phyloP scores from a whole-genome alignment of 106 monocot species.

The Apostasia ramifera region DNA sequence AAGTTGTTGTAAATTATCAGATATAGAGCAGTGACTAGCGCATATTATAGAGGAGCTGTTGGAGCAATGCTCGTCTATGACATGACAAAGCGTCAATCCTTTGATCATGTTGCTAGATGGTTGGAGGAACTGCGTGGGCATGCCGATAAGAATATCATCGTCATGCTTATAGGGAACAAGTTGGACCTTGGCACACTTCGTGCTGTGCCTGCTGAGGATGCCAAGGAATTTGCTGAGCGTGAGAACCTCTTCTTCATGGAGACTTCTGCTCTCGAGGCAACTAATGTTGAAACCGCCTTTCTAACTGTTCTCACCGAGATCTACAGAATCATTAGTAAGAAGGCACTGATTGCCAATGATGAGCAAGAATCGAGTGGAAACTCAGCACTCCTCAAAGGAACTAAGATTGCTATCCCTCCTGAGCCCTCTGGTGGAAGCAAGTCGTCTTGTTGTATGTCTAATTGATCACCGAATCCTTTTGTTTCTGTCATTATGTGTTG shows the following conservation, averaged over 20 bases:
- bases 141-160: conserved; percentile 56
- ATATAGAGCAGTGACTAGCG: conserved; percentile 56
- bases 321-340: conserved; percentile 36
- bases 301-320: conserved; percentile 39
- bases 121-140: conserved; percentile 46
- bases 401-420: conserved; percentile 33
- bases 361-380: conserved; percentile 8
- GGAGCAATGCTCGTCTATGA: conserved; percentile 70
- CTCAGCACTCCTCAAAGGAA: conserved; percentile 30
- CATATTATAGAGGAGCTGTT: conserved; percentile 56
- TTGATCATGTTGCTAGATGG: conserved; percentile 43
- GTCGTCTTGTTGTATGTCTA: conserved; percentile 27
- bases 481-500: not conserved
- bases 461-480: conserved; percentile 8
- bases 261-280: conserved; percentile 51
- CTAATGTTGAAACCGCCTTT: conserved; percentile 53
- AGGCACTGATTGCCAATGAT: conserved; percentile 34
- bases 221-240: conserved; percentile 40
- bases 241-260: conserved; percentile 65
- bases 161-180: conserved; percentile 62
- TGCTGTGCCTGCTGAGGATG: conserved; percentile 35
- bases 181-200: conserved; percentile 46
- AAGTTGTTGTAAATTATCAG: conserved; percentile 4
- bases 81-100: conserved; percentile 59
- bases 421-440: conserved; percentile 11